Evolutionary conservation across 1,284 basidiomycete genomes (phyloP).

Genomic region (Ustilago hordei): DNA sequence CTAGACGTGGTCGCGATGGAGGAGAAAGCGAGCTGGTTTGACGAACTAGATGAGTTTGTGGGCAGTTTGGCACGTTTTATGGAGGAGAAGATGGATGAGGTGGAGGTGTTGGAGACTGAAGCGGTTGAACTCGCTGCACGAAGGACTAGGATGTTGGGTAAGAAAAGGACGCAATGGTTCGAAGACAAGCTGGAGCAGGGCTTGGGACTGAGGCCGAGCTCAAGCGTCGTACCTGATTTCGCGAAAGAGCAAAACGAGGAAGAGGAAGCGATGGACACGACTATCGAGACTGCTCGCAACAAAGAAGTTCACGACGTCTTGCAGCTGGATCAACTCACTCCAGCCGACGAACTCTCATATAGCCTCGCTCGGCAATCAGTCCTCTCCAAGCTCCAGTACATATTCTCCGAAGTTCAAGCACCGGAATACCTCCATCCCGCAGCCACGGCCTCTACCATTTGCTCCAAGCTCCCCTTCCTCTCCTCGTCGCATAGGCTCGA

Average conservation of each 20-base stretch:
- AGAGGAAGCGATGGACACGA: not conserved
- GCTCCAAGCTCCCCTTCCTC: not conserved
- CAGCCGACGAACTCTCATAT: slow-evolving; percentile 43
- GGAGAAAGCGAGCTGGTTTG: slow-evolving; percentile 60
- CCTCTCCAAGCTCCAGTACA: not conserved
- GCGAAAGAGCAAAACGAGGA: slow-evolving; percentile 1
- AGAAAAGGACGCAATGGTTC: slow-evolving; percentile 32
- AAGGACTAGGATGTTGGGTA: slow-evolving; percentile 32
- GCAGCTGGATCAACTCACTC: slow-evolving; percentile 13
- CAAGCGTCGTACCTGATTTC: slow-evolving; percentile 31
- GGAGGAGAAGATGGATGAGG: slow-evolving; percentile 50
- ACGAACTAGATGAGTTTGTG: slow-evolving; percentile 61
- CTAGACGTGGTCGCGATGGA: slow-evolving; percentile 46
- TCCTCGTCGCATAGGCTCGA: not conserved
- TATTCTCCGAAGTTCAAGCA: slow-evolving; percentile 59
- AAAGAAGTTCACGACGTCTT: not conserved
- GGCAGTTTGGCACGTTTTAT: slow-evolving; percentile 58
- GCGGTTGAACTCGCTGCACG: slow-evolving; percentile 33
- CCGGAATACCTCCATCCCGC: slow-evolving; percentile 60
- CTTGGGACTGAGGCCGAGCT: slow-evolving; percentile 30
- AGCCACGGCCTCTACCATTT: not conserved
- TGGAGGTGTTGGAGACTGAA: slow-evolving; percentile 59
- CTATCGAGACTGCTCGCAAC: not conserved
- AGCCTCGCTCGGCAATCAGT: slow-evolving; percentile 29
- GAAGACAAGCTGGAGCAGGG: slow-evolving; percentile 44